Evolutionary conservation across 1,139 yeast genomes (phyloP).

Genomic region (Suhomyces panamericanus): DNA sequence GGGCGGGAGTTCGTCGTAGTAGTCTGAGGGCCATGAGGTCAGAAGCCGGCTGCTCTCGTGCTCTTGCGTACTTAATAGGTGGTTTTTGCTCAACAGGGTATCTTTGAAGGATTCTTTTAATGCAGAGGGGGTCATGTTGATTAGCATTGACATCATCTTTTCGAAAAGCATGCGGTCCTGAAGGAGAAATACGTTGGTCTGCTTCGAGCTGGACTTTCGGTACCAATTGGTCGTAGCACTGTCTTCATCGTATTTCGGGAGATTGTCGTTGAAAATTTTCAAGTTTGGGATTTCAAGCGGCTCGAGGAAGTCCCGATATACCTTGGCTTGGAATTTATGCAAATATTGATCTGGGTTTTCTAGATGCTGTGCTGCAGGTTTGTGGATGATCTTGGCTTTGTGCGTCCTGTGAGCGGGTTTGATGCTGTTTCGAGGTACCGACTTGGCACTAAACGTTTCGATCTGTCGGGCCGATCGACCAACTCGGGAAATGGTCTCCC

Average conservation of each 20-base stretch:
- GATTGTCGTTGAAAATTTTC: constrained; percentile 30
- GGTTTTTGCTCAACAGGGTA: constrained; percentile 8
- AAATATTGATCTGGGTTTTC: constrained; percentile 5
- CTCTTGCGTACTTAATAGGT: constrained; percentile 10
- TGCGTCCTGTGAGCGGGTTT: not conserved
- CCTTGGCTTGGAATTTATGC: constrained; percentile 21
- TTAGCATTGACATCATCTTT: constrained; percentile 33
- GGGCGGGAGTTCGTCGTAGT: constrained; percentile 37
- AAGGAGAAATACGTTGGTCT: constrained; percentile 26
- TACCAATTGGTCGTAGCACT: constrained; percentile 33
- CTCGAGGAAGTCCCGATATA: constrained; percentile 36
- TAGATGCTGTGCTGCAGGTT: not conserved
- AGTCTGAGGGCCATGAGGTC: constrained; percentile 10
- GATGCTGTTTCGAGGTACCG: not conserved
- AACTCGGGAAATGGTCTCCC: constrained; percentile 26
- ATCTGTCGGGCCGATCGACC: constrained; percentile 24
- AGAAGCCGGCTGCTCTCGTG: constrained; percentile 5
- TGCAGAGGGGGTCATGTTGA: constrained; percentile 38
- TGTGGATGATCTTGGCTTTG: not conserved
- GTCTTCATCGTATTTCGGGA: constrained; percentile 23
- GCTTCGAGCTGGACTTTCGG: constrained; percentile 18
- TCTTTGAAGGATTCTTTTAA: constrained; percentile 18
- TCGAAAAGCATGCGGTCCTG: constrained; percentile 32
- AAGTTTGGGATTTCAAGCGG: constrained; percentile 40
- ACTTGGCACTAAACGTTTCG: constrained; percentile 15